Evolutionary conservation across 2,329 filamentous ascomycete genomes (phyloP), one percentile per base, ranked within the genome.

Genomic region (Sporothrix pseudoabietina): DNA sequence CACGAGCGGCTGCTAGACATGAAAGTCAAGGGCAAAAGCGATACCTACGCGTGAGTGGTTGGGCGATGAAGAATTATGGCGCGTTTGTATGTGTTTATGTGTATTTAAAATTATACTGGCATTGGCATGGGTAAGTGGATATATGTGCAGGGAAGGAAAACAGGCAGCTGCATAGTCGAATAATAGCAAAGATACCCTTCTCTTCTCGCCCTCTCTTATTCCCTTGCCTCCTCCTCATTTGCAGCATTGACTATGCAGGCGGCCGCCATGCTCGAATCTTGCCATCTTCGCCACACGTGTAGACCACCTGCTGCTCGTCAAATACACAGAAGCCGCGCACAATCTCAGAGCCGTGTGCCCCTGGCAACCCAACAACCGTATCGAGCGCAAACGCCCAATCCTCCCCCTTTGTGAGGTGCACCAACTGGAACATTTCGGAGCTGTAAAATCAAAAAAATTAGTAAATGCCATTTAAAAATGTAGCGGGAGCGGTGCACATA

Each of bases 21-120:
- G 72, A 96, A 95, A 82, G 91, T 96, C 41, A 97, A 97, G 84
- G 90, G 90, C 72, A 97, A 97, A 83, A 94, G 97, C 82, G 94
- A 97, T 83, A 97, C 97, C 81, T 97, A 86, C 76, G 61, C 63
- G 16, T 72, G 57, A 49, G 16, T 14, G 1, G 2, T 8, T 59
- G 55, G 8, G 22, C 2, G 49, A 6, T 19, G 26, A 22, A 19
- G 9, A 19, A 47, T 30, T 57, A 16, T 65, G 26, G 39, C 26
- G 41, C 22, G 22, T 14, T n/a, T 19, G 26, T n/a, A 26, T 61
- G n/a, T 47, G 22, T 61, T 32, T 41, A 16, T 26, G 55, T 32
- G 22, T n/a, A 61, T 41, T 65, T 57, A 1, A 12, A 12, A 35
- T n/a, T 47, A 19, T 65, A 22, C 30, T 65, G 57, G 57, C 32